Base-by-base conservation (phyloP, 306 rosid genomes). In the Malus asiatica region DNA sequence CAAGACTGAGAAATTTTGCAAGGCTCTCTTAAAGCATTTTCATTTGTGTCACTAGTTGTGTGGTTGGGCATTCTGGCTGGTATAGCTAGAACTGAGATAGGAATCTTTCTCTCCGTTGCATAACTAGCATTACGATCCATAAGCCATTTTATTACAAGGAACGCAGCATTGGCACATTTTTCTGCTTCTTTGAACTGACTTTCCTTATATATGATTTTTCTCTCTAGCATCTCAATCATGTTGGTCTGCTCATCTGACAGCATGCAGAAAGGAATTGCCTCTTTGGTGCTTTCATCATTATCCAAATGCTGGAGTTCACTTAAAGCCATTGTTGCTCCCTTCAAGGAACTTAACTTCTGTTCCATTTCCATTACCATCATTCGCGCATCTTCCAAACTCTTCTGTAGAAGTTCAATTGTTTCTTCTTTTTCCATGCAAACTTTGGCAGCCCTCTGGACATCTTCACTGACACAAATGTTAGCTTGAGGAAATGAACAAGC, bases 331-430 rank as follows among this genome's bases (percentile, higher is more conserved):
- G 96, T 83, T 75, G 89, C 98, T 76, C 88, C 95, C 83, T 83
- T 94, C 79, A 95, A 87, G 66, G 95, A 89, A 82, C 81, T 81
- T 75, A 95, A 46, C 84, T 92, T 95, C 80, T 82, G 72, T 83
- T 83, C 93, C 98, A 92, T 83, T 66, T 89, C 97, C 77, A 64
- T 51, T 61, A 87, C 84, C 92, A 85, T 81, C 44, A 72, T 84
- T 52, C 81, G 97, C 46, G 97, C 96, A 78, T 89, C 90, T 86
- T 90, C 90, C 93, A 92, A 85, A 83, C 92, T 90, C 79, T 83
- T 81, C 66, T 88, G 84, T 53, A 95, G 85, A 57, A 85, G 82
- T 76, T 80, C 83, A 84, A 95, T 88, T 79, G 90, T 86, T 88
- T 92, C 96, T 85, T 95, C 97, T 87, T 92, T 95, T 85, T 89